A percentile compares a stretch with the other conserved stretches of the same genome.
Evolutionary conservation across 345 rosid genomes (phyloP).

Genomic region (Noccaea bulbosa): DNA sequence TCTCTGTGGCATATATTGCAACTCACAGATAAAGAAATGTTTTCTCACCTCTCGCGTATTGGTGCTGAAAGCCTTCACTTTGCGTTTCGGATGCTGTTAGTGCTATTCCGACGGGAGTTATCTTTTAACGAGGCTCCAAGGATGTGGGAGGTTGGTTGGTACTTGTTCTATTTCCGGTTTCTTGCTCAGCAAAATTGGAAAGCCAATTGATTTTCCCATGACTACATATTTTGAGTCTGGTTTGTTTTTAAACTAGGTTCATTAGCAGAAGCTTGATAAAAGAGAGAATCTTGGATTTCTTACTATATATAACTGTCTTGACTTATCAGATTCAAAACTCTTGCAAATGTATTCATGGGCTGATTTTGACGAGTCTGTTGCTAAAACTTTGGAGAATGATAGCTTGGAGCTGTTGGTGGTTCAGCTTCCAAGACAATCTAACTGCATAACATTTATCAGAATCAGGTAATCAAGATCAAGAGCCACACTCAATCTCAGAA

Average conservation of each 20-base stretch:
- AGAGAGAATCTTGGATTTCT: neutral
- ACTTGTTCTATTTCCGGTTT: neutral
- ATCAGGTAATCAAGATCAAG: slow-evolving; percentile 50
- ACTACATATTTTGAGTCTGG: neutral
- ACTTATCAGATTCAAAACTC: slow-evolving; percentile 18
- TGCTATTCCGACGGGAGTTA: slow-evolving; percentile 73
- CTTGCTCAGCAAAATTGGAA: neutral
- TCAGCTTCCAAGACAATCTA: slow-evolving; percentile 47
- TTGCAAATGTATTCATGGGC: slow-evolving; percentile 29
- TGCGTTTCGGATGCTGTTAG: slow-evolving; percentile 84
- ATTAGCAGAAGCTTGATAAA: neutral
- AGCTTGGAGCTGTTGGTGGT: slow-evolving; percentile 63
- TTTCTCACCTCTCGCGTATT: slow-evolving; percentile 62
- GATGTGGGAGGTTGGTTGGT: slow-evolving; percentile 92
- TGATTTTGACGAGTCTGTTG: slow-evolving; percentile 62
- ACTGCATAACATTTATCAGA: slow-evolving; percentile 32
- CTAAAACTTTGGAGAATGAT: slow-evolving; percentile 55
- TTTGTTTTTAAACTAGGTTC: neutral
- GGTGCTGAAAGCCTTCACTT: slow-evolving; percentile 91
- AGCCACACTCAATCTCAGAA: slow-evolving; percentile 22
- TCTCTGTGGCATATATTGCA: slow-evolving; percentile 76
- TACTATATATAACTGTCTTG: neutral
- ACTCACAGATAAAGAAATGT: slow-evolving; percentile 68
- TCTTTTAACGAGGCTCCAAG: slow-evolving; percentile 66
- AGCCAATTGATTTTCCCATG: neutral